Conservation (phyloP, 345 rosid species). For the Eucalyptus erythrocorys region DNA sequence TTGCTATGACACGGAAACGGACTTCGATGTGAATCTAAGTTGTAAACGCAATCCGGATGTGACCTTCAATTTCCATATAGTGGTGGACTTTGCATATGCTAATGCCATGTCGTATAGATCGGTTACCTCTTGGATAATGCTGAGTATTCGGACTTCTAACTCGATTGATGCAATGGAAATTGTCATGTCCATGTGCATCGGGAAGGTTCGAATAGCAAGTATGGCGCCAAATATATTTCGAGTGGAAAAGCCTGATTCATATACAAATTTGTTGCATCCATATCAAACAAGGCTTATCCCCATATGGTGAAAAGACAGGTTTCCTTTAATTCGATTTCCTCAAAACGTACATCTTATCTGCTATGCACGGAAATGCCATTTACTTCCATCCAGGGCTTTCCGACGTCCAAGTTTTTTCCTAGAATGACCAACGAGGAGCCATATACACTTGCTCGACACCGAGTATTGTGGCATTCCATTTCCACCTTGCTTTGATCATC, state of each 20-base stretch:
- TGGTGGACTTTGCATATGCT: background rate
- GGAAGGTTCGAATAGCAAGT: background rate
- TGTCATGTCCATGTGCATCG: background rate
- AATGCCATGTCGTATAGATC: background rate
- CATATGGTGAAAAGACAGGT: background rate
- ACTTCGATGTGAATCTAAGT: background rate
- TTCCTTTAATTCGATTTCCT: background rate
- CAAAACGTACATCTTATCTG: background rate
- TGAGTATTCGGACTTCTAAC: background rate
- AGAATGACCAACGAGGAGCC: background rate
- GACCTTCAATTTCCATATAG: background rate
- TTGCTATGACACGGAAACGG: background rate
- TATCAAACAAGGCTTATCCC: background rate
- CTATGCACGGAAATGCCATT: background rate
- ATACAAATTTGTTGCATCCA: background rate
- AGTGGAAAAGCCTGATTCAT: background rate
- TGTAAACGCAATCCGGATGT: background rate
- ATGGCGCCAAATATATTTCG: background rate
- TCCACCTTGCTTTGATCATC: background rate
- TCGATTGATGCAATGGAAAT: background rate
- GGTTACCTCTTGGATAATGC: background rate
- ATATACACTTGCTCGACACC: background rate
- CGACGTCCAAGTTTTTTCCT: background rate
- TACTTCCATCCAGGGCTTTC: background rate
- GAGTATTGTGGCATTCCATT: background rate